Evolutionary conservation across 2,329 filamentous ascomycete species (phyloP), one percentile per base, ranked within the genome.

Genomic region (Xylaria sp.): DNA sequence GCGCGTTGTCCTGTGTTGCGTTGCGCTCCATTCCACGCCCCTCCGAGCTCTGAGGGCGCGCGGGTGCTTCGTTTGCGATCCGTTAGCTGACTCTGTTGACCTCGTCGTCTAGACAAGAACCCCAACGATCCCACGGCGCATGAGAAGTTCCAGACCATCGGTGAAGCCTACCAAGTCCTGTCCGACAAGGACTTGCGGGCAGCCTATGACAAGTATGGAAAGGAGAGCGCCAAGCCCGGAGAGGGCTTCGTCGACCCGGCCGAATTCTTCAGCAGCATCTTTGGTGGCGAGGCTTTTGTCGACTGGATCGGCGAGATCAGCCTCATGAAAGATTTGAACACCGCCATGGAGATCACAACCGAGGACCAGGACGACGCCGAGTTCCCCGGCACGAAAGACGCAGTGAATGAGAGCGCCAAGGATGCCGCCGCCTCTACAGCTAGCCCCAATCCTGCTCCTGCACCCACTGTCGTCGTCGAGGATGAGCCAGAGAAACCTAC

Each of bases 251-350:
- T 93, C 85, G 96, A 99, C 80, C 96, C 96, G 1, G 88, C 94
- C 73, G 96, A 99, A 82, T 99, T 99, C 87, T 99, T 99, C 84
- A 92, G 92, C 77, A 97, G 94, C 85, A 99, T 99, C 76, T 99
- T 99, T 79, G 96, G 96, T 75, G 96, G 96, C 70, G 95, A 98
- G 76, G 94, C 95, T 13, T 99, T 99, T 78, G 86, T 92, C 70
- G 95, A 99, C 84, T 94, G 96, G 86, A 98, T 99, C 78, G 96
- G 96, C 74, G 96, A 99, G 86, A 97, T 99, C 75, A 96, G 93
- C 60, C 89, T 99, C 67, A 98, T 99, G 93, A 98, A 98, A 84
- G 96, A 99, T 78, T 87, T 99, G 64, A 98, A 95, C 20, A 94
- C 94, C 77, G 97, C 94, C 54, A 98, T 99, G 95, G 96, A 99